Evolutionary conservation across 2,329 filamentous ascomycete genomes (phyloP).

Genomic region (Aspergillus calidoustus): DNA sequence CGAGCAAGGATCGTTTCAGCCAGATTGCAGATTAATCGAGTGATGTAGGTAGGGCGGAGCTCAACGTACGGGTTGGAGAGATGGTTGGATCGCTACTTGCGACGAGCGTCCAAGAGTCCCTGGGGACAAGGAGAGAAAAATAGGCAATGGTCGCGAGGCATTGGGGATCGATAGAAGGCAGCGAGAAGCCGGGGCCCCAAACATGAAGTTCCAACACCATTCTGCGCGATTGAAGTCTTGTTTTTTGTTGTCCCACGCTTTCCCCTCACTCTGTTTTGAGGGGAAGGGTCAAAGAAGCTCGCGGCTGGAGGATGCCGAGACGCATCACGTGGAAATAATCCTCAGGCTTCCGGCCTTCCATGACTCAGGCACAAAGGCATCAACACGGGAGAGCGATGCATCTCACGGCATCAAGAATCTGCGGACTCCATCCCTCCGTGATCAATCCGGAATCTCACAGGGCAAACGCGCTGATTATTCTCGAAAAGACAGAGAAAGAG

Average conservation of each 20-base stretch:
- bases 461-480: not conserved
- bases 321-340: constrained; percentile 17
- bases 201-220: constrained; percentile 78
- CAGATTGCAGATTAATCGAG: constrained; percentile 21
- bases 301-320: not conserved
- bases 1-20: constrained; percentile 17
- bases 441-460: constrained; percentile 2
- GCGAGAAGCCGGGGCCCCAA: constrained; percentile 85
- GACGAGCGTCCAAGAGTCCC: constrained; percentile 69
- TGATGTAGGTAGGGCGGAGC: constrained; percentile 10
- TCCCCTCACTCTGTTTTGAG: constrained; percentile 5
- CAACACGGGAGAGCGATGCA: not conserved
- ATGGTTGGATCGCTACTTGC: constrained; percentile 73
- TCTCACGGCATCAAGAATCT: not conserved
- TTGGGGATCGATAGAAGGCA: constrained; percentile 89
- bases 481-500: not conserved
- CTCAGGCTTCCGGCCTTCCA: not conserved
- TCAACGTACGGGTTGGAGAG: constrained; percentile 69
- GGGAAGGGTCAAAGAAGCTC: constrained; percentile 6
- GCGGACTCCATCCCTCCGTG: constrained; percentile 10
- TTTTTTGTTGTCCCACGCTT: not conserved
- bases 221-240: constrained; percentile 20
- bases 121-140: constrained; percentile 66
- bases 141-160: constrained; percentile 84
- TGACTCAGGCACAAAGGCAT: constrained; percentile 8